These are phyloP conservation scores for Mrakia blollopis DNA, from an alignment of 768 basidiomycete genomes.

Conservation along the genomic window DNA sequence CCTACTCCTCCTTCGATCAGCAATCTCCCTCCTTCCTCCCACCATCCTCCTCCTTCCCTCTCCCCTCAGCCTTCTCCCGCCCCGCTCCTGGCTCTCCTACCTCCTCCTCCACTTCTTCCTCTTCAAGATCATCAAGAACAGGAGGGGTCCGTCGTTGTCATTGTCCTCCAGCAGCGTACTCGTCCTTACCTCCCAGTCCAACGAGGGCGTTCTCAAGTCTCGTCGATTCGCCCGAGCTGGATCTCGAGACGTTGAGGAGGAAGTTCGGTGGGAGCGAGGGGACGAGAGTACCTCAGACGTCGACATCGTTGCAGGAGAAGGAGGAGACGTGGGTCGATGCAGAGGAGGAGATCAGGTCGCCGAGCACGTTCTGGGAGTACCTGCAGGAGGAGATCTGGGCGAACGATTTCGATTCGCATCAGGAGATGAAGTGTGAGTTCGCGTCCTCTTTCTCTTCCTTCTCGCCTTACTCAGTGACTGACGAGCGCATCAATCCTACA, in stretches of 20 bases:
- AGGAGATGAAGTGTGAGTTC: conserved; percentile 65
- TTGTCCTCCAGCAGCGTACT: conserved; percentile 24
- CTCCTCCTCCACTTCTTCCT: conserved; percentile 11
- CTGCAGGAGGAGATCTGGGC: conserved; percentile 79
- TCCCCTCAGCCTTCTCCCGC: not conserved
- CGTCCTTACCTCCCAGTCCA: conserved; percentile 26
- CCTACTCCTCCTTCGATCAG: not conserved
- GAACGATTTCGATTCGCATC: conserved; percentile 90
- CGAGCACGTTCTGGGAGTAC: conserved; percentile 69
- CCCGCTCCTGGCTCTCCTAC: not conserved
- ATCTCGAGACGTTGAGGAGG: conserved; percentile 19
- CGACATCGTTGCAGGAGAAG: not conserved
- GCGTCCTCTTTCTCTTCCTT: not conserved
- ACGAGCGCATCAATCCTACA: not conserved
- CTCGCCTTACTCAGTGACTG: not conserved
- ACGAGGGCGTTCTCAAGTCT: conserved; percentile 13
- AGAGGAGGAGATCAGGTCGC: not conserved
- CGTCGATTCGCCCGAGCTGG: conserved; percentile 20
- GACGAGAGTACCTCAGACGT: not conserved
- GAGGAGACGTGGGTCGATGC: not conserved
- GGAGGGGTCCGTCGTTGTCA: not conserved
- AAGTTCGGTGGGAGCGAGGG: conserved; percentile 12
- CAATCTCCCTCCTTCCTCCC: conserved; percentile 16
- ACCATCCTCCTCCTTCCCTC: conserved; percentile 12
- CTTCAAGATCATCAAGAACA: conserved; percentile 1